A percentile compares a stretch with the other conserved stretches of the same genome.
phyloP scores from a whole-genome alignment of 139 green algal species.

The Nannochloris sp. region DNA sequence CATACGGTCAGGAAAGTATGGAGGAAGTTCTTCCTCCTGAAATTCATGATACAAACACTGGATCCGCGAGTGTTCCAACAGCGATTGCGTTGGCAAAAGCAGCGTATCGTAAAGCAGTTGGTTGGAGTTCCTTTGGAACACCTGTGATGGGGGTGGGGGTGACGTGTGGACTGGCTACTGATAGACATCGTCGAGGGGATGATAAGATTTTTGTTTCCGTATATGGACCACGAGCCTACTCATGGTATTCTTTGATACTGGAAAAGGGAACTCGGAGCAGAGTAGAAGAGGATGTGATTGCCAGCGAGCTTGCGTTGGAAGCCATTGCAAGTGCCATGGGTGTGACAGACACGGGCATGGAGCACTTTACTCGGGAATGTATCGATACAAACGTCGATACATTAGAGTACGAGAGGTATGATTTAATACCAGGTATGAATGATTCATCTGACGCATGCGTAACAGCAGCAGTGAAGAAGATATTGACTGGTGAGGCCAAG shows the following conservation, averaged over 20 bases:
- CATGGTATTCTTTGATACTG: slow-evolving; percentile 30
- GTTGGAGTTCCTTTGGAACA: slow-evolving; percentile 41
- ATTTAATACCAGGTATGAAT: no score
- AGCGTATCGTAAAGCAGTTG: slow-evolving; percentile 53
- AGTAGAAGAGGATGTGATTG: slow-evolving; percentile 50
- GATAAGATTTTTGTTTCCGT: slow-evolving; percentile 50
- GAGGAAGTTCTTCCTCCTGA: slow-evolving; percentile 36
- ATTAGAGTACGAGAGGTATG: no score
- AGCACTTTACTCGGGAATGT: background rate
- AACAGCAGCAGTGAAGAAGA: slow-evolving; percentile 7
- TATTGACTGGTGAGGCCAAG: slow-evolving; percentile 43
- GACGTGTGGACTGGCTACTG: slow-evolving; percentile 60
- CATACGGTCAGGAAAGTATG: slow-evolving; percentile 50
- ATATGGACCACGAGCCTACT: slow-evolving; percentile 12
- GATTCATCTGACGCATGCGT: background rate
- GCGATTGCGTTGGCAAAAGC: slow-evolving; percentile 47
- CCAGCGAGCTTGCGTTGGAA: slow-evolving; percentile 40
- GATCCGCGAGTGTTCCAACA: slow-evolving; percentile 19
- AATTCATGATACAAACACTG: background rate
- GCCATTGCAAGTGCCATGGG: slow-evolving; percentile 21
- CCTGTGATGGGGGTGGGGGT: slow-evolving; percentile 54
- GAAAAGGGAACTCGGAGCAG: slow-evolving; percentile 49
- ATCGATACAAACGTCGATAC: no score
- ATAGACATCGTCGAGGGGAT: slow-evolving; percentile 54
- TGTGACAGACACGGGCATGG: background rate